Evolutionary conservation across 1,284 basidiomycete genomes (phyloP), one percentile per base, ranked within the genome.

Genomic region (Coriolopsis trogii): DNA sequence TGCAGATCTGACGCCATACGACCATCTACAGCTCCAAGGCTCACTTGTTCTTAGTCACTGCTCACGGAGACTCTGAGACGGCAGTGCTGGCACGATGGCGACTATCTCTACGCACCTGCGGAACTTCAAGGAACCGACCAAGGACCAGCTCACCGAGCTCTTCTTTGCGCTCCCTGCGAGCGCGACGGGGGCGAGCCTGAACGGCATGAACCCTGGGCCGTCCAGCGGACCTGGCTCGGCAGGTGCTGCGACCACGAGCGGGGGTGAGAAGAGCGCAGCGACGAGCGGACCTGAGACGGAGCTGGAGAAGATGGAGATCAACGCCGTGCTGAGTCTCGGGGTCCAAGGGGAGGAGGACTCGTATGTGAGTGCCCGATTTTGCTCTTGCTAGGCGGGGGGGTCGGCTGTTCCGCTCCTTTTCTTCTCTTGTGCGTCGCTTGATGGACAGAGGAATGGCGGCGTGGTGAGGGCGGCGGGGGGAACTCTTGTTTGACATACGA

Each of bases 81-180:
- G n/a, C n/a, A n/a, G n/a, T n/a, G n/a, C n/a, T n/a, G n/a, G 10
- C 42, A 60, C 51, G 51, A 91, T 91, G 89, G 76, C 87, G 43
- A 87, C 82, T 42, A 91, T 91, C 65, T 89, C 87, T 42, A 89
- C 92, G 4, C 88, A 93, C 58, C 81, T 95, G 41, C 85, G 93
- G 54, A 84, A 89, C 64, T 93, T 94, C 79, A 91, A 91, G 74
- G 93, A 95, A 70, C 92, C 92, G 43, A 88, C 88, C 6, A 93
- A 86, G 71, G 91, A 95, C 55, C 86, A 95, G 68, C 73, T 87
- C 45, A 86, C 85, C 8, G 77, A 91, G 55, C 81, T 91, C 54
- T 93, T 89, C 80, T 95, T 95, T 76, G 89, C 92, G 21, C 75
- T 93, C 34, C 91, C 92, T 7, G 37, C 55, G n/a, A 62, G 38